Evolutionary conservation across 2,329 filamentous ascomycete species (phyloP).

Genomic region (Penicillium sp.): DNA sequence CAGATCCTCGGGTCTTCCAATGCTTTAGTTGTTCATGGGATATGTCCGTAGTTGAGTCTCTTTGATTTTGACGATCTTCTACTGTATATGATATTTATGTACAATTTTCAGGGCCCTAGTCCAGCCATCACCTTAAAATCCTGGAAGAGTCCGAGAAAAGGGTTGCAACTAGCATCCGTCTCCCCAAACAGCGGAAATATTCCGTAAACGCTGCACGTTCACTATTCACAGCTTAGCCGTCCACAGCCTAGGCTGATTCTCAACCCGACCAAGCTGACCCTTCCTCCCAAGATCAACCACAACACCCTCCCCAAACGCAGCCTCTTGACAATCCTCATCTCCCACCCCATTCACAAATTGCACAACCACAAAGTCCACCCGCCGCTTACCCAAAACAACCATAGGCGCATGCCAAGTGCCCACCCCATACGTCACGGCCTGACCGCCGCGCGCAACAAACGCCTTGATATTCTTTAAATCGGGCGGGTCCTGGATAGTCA

Average conservation of each 20-base stretch:
- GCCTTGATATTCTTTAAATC: constrained; percentile 71
- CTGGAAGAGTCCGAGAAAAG: neutral
- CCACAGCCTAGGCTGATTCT: constrained; percentile 18
- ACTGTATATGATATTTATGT: constrained; percentile 9
- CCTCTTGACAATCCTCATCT: constrained; percentile 86
- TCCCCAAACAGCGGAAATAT: neutral
- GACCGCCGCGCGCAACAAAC: constrained; percentile 74
- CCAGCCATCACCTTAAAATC: neutral
- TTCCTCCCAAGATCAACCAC: constrained; percentile 32
- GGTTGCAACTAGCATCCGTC: neutral
- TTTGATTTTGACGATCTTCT: neutral
- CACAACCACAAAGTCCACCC: constrained; percentile 83
- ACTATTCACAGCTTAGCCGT: constrained; percentile 19
- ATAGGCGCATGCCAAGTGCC: constrained; percentile 98
- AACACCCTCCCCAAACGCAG: constrained; percentile 50
- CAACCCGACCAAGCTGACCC: constrained; percentile 21
- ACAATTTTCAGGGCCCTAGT: constrained; percentile 1
- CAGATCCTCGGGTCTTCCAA: too few species aligned
- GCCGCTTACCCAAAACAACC: constrained; percentile 72
- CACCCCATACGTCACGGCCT: constrained; percentile 88
- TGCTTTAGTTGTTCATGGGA: too few species aligned
- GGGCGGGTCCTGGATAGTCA: constrained; percentile 57
- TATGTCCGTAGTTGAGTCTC: too few species aligned
- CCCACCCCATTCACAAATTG: constrained; percentile 84
- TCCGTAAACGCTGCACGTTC: neutral